Percentiles rank a stretch among this genome's conserved stretches.
Evolutionary conservation across 2,329 filamentous ascomycete genomes (phyloP).

Genomic region (Alternaria brassicae): DNA sequence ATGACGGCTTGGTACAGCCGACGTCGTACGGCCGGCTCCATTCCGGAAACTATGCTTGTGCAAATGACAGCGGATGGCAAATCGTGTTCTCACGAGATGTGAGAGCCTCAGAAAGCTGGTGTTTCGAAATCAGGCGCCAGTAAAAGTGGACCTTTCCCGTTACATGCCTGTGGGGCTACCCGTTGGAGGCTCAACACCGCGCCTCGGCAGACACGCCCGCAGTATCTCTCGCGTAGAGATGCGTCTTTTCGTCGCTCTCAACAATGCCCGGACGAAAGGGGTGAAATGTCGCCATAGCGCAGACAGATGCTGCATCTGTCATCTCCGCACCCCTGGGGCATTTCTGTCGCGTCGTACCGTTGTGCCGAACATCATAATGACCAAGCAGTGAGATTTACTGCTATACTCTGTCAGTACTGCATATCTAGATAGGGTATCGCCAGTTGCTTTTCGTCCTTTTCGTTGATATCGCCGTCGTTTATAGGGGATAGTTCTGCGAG

Average conservation of each 20-base stretch:
- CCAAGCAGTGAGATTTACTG: background rate
- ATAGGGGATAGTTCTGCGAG: background rate
- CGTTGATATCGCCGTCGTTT: background rate
- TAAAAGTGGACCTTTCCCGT: conserved; percentile 19
- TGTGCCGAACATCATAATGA: background rate
- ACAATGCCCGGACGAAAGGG: conserved; percentile 1
- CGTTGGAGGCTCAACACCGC: conserved; percentile 12
- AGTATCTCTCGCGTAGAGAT: background rate
- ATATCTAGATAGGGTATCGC: background rate
- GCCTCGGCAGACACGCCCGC: conserved; percentile 3
- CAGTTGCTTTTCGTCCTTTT: background rate
- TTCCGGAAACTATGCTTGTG: conserved; percentile 14
- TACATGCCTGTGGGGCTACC: conserved; percentile 20
- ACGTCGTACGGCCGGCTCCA: conserved; percentile 10
- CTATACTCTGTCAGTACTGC: background rate
- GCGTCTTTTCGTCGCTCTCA: background rate
- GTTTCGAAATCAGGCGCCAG: conserved; percentile 29
- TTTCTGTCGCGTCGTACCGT: background rate
- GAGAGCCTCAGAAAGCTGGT: conserved; percentile 17
- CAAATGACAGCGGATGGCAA: background rate
- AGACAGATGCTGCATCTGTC: background rate
- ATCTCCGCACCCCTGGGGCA: conserved; percentile 1
- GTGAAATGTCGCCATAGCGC: background rate
- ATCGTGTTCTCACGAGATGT: background rate
- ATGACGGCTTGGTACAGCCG: conserved; percentile 19